Base-by-base conservation (phyloP, 495 filamentous ascomycete species). In the Elaphomyces granulatus region DNA sequence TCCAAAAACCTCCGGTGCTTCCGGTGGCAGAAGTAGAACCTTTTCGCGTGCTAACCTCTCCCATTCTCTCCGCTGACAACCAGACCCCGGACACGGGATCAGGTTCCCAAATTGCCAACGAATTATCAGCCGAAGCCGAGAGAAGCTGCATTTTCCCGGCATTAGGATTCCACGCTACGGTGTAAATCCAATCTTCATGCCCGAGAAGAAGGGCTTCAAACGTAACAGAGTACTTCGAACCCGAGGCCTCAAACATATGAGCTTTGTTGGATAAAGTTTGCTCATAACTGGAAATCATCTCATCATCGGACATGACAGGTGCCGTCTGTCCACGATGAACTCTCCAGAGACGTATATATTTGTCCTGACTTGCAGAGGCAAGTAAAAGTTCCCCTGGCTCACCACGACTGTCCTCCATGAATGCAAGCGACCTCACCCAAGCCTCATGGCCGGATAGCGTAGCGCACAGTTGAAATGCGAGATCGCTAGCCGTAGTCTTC, bases 141-240 rank as follows among this genome's bases (percentile, higher is more conserved):
- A 99, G 75, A 12, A 99, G 74, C 47, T 81, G 84, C 14, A 78
- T 67, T 39, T 63, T 67, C 7, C 62, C 61, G 3, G 61, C 52
- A 17, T 66, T 56, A 8, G 71, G 70, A 20, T 70, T 68, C 90
- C 90, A 99, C 28, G 66, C 64, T 0, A 81, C 73, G 38, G 81
- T 87, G 53, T 92, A 95, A 17, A 99, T 83, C 90, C 90, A 99
- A 50, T 99, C 90, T 48, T 99, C 90, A 50, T 96, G 92, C 15
- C 92, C 90, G 17, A 96, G 75, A 7, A 99, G 72, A 9, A 99
- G 67, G 4, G 92, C 92, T 60, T 96, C 92, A 45, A 96, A 96
- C 0, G 87, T 94, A 34, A 93, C 65, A 20, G 79, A 84, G 58
- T 80, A 93, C 26, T 64, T 74, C 1, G 58, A 62, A 0, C 64